Conservation (phyloP, 805 yeast genomes). For the Metschnikowia borealis region DNA sequence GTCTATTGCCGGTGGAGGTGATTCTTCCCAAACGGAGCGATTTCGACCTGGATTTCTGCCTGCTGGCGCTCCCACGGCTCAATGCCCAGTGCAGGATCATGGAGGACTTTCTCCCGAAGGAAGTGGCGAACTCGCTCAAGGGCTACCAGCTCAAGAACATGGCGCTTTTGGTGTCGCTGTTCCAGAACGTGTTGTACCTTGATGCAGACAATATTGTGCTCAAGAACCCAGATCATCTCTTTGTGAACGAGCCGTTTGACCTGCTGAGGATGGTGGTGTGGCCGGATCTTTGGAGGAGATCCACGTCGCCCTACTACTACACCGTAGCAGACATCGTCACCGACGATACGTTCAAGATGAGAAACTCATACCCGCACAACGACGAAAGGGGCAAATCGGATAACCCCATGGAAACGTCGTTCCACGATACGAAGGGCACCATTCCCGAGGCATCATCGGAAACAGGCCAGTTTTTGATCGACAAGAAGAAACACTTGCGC, state of each 20-base stretch:
- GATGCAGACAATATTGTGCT: conserved; percentile 40
- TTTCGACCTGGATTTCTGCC: conserved; percentile 33
- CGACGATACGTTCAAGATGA: conserved; percentile 17
- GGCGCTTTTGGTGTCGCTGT: conserved; percentile 36
- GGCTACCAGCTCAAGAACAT: conserved; percentile 36
- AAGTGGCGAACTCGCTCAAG: conserved; percentile 16
- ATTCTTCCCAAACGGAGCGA: conserved; percentile 31
- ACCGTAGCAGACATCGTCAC: conserved; percentile 29
- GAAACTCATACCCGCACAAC: conserved; percentile 27
- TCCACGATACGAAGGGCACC: conserved; percentile 29
- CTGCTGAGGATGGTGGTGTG: conserved; percentile 29
- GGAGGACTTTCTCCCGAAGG: conserved; percentile 36
- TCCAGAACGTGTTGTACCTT: conserved; percentile 31
- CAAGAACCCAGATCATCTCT: conserved; percentile 33
- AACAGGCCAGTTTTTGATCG: conserved; percentile 37
- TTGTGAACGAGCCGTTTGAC: conserved; percentile 32
- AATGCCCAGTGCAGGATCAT: conserved; percentile 43
- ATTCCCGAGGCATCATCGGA: conserved; percentile 38
- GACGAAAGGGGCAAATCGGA: conserved; percentile 25
- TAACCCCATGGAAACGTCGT: conserved; percentile 13
- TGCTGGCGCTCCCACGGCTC: conserved; percentile 27
- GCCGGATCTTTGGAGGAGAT: conserved; percentile 43
- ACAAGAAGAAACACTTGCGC: conserved; percentile 28
- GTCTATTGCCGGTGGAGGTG: conserved; percentile 35
- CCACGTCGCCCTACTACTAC: conserved; percentile 35